Conservation (phyloP, 129 eudicot genomes). For the Flaveria robusta region DNA sequence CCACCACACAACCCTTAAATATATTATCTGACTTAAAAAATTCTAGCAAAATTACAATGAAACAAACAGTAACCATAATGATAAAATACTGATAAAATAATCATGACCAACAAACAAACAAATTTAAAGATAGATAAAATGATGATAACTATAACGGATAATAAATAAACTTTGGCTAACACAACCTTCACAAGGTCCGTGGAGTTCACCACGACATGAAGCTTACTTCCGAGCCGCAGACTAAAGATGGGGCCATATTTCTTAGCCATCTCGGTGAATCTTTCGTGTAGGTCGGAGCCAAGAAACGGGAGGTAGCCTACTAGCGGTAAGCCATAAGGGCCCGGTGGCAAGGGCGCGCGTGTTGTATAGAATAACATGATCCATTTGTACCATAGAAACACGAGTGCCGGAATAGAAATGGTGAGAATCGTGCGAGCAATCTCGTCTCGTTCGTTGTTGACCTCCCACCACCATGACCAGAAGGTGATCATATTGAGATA, state of each 20-base stretch:
- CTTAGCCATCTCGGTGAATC: background rate
- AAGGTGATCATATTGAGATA: conserved; percentile 8
- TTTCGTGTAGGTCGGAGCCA: background rate
- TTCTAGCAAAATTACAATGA: too few species aligned
- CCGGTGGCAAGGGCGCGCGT: background rate
- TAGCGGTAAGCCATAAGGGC: background rate
- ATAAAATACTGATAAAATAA: too few species aligned
- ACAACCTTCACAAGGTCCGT: background rate
- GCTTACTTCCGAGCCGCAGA: background rate
- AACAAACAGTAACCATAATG: too few species aligned
- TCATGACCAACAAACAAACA: too few species aligned
- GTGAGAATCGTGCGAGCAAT: conserved; percentile 7
- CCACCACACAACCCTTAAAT: too few species aligned
- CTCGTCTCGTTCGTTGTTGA: background rate
- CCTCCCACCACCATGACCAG: conserved; percentile 35
- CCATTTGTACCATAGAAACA: conserved; percentile 8
- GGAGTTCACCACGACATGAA: conserved; percentile 18
- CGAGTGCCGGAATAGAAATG: background rate
- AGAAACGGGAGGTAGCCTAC: conserved; percentile 18
- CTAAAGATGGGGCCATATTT: conserved; percentile 6
- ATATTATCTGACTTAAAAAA: too few species aligned
- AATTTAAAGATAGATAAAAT: too few species aligned
- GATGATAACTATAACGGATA: too few species aligned
- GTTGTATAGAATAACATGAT: background rate
- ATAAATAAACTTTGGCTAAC: background rate